Conservation (phyloP, 192 early-diverging fungal genomes). For the Rhizophagus clarus region DNA sequence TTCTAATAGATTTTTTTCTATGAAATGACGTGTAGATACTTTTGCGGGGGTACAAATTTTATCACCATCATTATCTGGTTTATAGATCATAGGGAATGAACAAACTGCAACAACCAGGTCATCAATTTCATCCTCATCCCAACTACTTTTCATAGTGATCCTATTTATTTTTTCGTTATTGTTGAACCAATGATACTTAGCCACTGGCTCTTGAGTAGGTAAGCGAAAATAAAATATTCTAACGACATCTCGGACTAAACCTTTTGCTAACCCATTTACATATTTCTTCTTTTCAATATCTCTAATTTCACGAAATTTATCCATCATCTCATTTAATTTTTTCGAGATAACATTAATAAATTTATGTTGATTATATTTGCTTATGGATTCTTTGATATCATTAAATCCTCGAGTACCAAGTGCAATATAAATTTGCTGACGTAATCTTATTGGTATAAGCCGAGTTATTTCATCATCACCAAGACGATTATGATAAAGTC, state of each 20-base stretch:
- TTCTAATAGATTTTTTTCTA: no score
- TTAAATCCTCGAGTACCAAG: not conserved
- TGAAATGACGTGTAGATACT: not conserved
- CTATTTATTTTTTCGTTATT: not conserved
- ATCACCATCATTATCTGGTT: not conserved
- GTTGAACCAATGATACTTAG: not conserved
- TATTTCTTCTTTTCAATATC: not conserved
- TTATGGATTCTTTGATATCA: not conserved
- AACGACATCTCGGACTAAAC: not conserved
- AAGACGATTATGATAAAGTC: not conserved
- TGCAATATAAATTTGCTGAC: not conserved
- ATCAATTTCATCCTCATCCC: not conserved
- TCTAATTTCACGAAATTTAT: not conserved
- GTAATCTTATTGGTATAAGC: not conserved
- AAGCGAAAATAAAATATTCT: constrained; percentile 13
- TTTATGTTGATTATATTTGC: not conserved
- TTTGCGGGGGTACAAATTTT: not conserved
- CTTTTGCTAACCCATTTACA: not conserved
- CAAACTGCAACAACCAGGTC: not conserved
- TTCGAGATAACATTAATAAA: not conserved
- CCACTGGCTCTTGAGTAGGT: not conserved
- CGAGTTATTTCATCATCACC: not conserved
- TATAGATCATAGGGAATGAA: not conserved
- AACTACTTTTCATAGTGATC: not conserved
- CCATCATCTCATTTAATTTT: not conserved